These are phyloP conservation scores for Ophiostoma novo-ulmi DNA, from an alignment of 2,329 filamentous ascomycete species.

Conservation along the genomic window DNA sequence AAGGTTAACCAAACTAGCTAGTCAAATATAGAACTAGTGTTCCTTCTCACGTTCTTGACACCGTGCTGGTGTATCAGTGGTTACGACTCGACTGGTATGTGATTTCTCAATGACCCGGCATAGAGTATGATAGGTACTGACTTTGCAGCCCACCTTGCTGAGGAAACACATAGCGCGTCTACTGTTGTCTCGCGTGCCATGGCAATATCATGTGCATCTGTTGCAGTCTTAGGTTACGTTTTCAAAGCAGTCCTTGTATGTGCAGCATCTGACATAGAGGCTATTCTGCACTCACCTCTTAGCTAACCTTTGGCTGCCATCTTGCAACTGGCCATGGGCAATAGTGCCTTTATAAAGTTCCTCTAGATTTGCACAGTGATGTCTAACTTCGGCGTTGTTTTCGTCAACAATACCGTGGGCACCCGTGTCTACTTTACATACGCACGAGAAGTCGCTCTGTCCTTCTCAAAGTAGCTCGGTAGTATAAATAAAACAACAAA, in stretches of 20 bases:
- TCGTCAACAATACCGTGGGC: conserved; percentile 2
- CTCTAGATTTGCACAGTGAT: background rate
- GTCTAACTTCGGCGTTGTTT: conserved; percentile 5
- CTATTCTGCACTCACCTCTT: background rate
- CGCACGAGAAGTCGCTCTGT: background rate
- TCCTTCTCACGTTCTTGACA: background rate
- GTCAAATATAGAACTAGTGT: background rate
- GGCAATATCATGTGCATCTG: background rate
- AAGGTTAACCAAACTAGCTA: conserved; percentile 1
- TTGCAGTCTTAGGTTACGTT: background rate
- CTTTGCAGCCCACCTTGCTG: background rate
- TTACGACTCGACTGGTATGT: conserved; percentile 1
- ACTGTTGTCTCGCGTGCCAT: background rate
- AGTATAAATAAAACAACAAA: background rate
- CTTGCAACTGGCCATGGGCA: background rate
- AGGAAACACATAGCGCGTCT: conserved; percentile 6
- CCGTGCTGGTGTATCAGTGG: conserved; percentile 13
- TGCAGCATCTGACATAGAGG: conserved; percentile 3
- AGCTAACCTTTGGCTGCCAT: background rate
- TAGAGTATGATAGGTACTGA: background rate
- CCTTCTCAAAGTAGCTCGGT: background rate
- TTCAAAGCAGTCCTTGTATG: background rate
- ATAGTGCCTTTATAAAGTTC: background rate
- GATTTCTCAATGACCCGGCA: background rate
- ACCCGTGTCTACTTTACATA: conserved; percentile 1